Percentiles rank a stretch among this genome's conserved stretches.
These are phyloP conservation scores for Spathaspora passalidarum DNA, from an alignment of 805 yeast species.

Conservation along the genomic window DNA sequence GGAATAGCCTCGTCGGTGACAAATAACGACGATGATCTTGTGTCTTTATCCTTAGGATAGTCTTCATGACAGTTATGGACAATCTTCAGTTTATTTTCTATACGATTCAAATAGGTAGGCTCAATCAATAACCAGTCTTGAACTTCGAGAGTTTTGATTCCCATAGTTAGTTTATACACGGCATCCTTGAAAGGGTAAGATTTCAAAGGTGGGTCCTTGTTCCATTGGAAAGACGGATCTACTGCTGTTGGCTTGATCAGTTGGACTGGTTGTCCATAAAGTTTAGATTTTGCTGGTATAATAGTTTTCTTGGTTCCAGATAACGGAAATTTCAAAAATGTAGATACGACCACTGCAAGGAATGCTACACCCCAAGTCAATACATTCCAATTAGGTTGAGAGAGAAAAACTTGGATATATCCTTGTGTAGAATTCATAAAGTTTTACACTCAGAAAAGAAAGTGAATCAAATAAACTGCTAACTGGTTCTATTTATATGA, in stretches of 20 bases:
- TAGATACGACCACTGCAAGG: background rate
- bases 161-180: constrained; percentile 62
- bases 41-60: constrained; percentile 25
- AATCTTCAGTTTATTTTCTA: constrained; percentile 26
- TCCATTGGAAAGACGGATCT: constrained; percentile 23
- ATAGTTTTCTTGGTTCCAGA: background rate
- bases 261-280: background rate
- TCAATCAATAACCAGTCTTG: constrained; percentile 43
- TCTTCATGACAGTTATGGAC: constrained; percentile 30
- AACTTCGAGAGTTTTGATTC: constrained; percentile 40
- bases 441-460: background rate
- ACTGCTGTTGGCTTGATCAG: constrained; percentile 14
- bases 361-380: background rate
- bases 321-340: background rate
- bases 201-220: constrained; percentile 18
- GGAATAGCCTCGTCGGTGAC: constrained; percentile 28
- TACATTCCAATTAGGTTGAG: background rate
- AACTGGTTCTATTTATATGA: background rate
- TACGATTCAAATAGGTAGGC: constrained; percentile 25
- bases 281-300: background rate
- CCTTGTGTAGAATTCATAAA: background rate
- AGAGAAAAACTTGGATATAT: background rate
- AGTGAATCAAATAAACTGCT: too few relatives aligned
- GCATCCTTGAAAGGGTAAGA: constrained; percentile 58
- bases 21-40: constrained; percentile 29